Evolutionary conservation across 2,329 filamentous ascomycete species (phyloP).

Genomic region (Ilyonectria destructans): DNA sequence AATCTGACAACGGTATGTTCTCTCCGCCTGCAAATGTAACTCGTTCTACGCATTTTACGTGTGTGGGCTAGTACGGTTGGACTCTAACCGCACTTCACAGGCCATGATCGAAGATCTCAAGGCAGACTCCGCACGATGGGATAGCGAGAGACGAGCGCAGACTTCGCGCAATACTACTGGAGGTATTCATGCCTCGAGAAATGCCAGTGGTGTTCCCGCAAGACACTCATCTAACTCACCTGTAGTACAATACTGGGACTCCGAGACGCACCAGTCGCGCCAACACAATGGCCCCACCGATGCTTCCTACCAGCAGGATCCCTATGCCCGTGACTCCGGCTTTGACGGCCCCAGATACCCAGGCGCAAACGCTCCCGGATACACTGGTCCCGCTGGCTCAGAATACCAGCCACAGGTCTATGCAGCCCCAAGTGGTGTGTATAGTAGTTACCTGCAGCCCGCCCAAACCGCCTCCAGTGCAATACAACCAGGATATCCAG

Average conservation of each 20-base stretch:
- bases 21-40: background rate
- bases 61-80: no score
- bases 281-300: constrained; percentile 66
- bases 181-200: constrained; percentile 73
- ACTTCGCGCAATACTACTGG: constrained; percentile 68
- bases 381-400: constrained; percentile 62
- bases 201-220: constrained; percentile 63
- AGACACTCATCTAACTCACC: constrained; percentile 73
- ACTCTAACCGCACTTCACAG: constrained; percentile 52
- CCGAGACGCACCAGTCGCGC: constrained; percentile 65
- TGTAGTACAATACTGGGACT: constrained; percentile 72
- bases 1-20: constrained; percentile 79
- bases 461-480: constrained; percentile 53
- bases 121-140: constrained; percentile 75
- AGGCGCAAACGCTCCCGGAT: constrained; percentile 65
- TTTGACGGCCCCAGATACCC: constrained; percentile 66
- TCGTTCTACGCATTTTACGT: no score
- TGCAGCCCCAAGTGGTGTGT: constrained; percentile 51
- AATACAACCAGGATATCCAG: constrained; percentile 53
- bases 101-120: constrained; percentile 77
- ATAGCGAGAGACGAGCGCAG: constrained; percentile 72
- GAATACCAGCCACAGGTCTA: constrained; percentile 53
- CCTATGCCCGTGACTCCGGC: constrained; percentile 59
- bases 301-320: constrained; percentile 54
- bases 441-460: constrained; percentile 51